Evolutionary conservation across 78 protist species (phyloP), one percentile per base, ranked within the genome.

Genomic region (Speleostelium caveatum): DNA sequence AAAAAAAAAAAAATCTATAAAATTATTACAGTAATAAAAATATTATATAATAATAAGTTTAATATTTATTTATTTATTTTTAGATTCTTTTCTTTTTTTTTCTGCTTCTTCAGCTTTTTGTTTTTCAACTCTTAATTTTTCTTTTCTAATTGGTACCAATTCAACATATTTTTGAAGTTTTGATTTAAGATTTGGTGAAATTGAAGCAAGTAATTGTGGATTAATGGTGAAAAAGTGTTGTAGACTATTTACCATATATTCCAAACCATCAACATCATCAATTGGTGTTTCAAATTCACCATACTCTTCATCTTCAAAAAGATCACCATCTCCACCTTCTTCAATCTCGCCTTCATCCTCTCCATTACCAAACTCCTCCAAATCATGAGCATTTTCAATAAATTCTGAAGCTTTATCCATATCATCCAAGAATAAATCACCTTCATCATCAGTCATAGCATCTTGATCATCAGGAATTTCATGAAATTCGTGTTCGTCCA

Each of bases 201-300:
- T 3, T 22, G 22, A 38, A n/a, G 21, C 10, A 2, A 22, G 6
- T 12, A 35, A 22, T 45, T 36, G 62, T 63, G 94, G 94, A 67
- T 60, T 63, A 4, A 39, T 0, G 14, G 26, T 19, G 60, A 78
- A 73, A 74, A 73, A 63, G 0, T 55, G 7, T 28, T 61, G 79
- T 28, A 78, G 51, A 17, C 56, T 19, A 33, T 22, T 32, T 0
- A 75, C 21, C 79, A 83, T 69, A 55, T 7, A 60, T n/a, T 83
- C 91, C 24, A 83, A 59, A 28, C 75, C 91, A 45, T 83, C 91
- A 8, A 83, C 72, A 22, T 83, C 91, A 65, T 83, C 91, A 4
- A 83, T 58, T 69, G 91, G 91, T 38, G 91, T 69, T 42, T 88
- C 94, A 32, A 73, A 78, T 16, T 62, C 87, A 32, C 58, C 45